Evolutionary conservation across 2,329 filamentous ascomycete genomes (phyloP).

Genomic region (Pseudogymnoascus sp.): DNA sequence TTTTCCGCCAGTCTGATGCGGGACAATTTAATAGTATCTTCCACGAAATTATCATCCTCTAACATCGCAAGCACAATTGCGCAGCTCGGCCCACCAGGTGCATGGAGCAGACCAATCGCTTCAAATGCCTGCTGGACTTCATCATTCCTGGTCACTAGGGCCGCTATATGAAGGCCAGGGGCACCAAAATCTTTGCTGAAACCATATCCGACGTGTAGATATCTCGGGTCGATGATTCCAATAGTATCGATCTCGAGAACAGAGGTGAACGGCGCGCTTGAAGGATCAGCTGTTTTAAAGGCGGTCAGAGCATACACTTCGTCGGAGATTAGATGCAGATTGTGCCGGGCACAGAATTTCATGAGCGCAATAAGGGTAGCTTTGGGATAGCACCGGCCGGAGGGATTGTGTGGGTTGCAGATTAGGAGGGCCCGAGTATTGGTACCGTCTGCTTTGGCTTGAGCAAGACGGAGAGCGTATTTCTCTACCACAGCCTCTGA

Average conservation of each 20-base stretch:
- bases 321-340: constrained; percentile 41
- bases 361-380: constrained; percentile 27
- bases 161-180: constrained; percentile 36
- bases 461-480: constrained; percentile 33
- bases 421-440: constrained; percentile 35
- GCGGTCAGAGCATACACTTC: constrained; percentile 44
- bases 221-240: constrained; percentile 38
- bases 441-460: constrained; percentile 28
- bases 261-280: constrained; percentile 41
- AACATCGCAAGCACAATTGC: constrained; percentile 39
- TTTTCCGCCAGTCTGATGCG: constrained; percentile 33
- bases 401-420: constrained; percentile 30
- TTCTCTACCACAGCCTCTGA: constrained; percentile 24
- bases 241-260: constrained; percentile 39
- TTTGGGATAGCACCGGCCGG: constrained; percentile 19
- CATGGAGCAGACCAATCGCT: constrained; percentile 40
- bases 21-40: constrained; percentile 37
- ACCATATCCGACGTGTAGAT: constrained; percentile 36
- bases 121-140: constrained; percentile 31
- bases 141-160: constrained; percentile 29
- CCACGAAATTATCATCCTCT: constrained; percentile 39
- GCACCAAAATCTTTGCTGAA: constrained; percentile 35
- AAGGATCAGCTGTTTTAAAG: constrained; percentile 29
- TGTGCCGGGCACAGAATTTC: constrained; percentile 35
- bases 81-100: constrained; percentile 38